Base-by-base conservation (phyloP, 495 filamentous ascomycete genomes). In the Durotheca rogersii region DNA sequence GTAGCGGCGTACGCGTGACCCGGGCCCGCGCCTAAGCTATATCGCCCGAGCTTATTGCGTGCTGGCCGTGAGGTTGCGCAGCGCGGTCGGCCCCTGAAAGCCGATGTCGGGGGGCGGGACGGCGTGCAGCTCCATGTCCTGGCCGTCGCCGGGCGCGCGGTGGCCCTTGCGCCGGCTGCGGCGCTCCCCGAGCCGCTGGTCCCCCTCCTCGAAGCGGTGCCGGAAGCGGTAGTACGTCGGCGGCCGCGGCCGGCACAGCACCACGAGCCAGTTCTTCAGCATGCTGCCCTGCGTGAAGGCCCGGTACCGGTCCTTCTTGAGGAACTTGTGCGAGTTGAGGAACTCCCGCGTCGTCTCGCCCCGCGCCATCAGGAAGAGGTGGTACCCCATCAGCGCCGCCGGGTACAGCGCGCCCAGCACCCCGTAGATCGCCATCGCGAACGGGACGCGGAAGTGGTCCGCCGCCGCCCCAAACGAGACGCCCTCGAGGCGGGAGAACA, bases 261-360 rank as follows among this genome's bases (percentile, higher is more conserved):
- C 90, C 1, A 84, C 76, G 18, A 87, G 67, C 83, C 87, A 93
- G 65, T 97, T 97, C 47, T 73, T 84, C 68, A 86, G 70, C 49
- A 83, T 73, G 58, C 72, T 88, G 16, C 81, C 85, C 62, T 95
- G 92, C 0, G 83, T 87, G 47, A 95, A 98, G 4, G 93, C 90
- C 25, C 90, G 79, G 67, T 96, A 94, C 16, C 93, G 82, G 64
- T 97, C 93, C 54, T 86, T 81, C 71, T 90, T 92, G 42, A 84
- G 69, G 67, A 97, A 96, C 62, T 97, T 97, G 65, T 95, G 89
- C 7, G 87, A 90, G 68, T 93, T 95, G 36, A 98, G 81, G 64
- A 94, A 96, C 67, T 98, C 93, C 51, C 94, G 79, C 1, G 93
- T 98, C 6, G 94, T 97, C 71, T 96, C 92, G 12, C 91, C 93